Base-by-base conservation (phyloP, 2,329 filamentous ascomycete species). In the Leptoxyphium fumago region DNA sequence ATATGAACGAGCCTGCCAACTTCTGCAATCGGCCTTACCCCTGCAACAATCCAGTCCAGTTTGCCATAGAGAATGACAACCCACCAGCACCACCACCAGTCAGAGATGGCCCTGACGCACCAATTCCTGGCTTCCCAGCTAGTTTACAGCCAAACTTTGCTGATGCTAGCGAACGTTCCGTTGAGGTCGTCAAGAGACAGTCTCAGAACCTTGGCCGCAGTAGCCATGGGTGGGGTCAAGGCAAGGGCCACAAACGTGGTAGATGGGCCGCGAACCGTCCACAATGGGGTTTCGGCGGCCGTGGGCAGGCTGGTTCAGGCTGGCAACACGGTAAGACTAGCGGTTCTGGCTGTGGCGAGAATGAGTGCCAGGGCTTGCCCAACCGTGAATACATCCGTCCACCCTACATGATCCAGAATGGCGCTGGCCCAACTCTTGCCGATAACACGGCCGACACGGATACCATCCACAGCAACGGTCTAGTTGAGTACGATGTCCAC, bases 401-500 rank as follows among this genome's bases (percentile, higher is more conserved):
- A 1, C 70, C 73, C 29, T 83, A 82, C 52, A 63, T 68, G 10
- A 80, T 82, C 51, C 67, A 75, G 50, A 81, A 80, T 58, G 72
- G 71, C 39, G 72, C 71, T 1, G 45, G 45, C 7, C 42, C 44
- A 3, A 47, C 45, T 9, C 42, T 47, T 21, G 45, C 45, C 18
- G 53, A 59, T 10, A 52, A 47, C 10, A 65, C 80, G 0, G 73
- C 83, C 45, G 70, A 75, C 48, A 81, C 79, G 0, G 73, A 83
- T 54, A 61, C 82, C 2, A 69, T 78, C 10, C 80, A 84, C 57
- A 68, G 74, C 28, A 78, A 81, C 46, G 80, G 79, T 1, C 63
- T 78, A 30, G 65, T 68, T 14, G 75, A 81, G 60, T 84, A 82
- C 54, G 82, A 86, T 52, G 81, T 77, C 0, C 82, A 86, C 57